Evolutionary conservation across 2,329 filamentous ascomycete species (phyloP).

Genomic region (Juglanconis juglandina): DNA sequence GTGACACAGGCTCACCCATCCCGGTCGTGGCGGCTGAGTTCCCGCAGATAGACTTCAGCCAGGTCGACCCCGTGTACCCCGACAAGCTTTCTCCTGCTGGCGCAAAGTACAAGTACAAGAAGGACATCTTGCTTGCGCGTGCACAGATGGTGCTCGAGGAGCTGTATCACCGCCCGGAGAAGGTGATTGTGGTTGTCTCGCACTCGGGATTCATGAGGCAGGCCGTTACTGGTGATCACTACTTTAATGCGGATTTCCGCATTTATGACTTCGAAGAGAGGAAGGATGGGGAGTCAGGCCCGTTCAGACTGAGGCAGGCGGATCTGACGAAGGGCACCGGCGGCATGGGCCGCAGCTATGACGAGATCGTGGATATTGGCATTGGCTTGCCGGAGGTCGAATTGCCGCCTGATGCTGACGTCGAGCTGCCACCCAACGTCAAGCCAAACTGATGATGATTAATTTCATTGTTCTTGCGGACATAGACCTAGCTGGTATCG

Average conservation of each 20-base stretch:
- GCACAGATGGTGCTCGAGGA: slow-evolving; percentile 48
- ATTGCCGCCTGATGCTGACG: slow-evolving; percentile 12
- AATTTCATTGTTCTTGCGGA: neutral
- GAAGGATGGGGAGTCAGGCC: slow-evolving; percentile 24
- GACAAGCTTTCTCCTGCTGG: slow-evolving; percentile 54
- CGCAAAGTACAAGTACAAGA: slow-evolving; percentile 50
- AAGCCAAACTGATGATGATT: slow-evolving; percentile 9
- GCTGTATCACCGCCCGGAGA: slow-evolving; percentile 53
- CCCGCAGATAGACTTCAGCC: slow-evolving; percentile 53
- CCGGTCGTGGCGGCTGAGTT: slow-evolving; percentile 44
- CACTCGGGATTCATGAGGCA: slow-evolving; percentile 62
- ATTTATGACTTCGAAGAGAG: slow-evolving; percentile 52
- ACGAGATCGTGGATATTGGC: slow-evolving; percentile 30
- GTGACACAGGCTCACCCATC: slow-evolving; percentile 57
- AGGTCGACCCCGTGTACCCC: slow-evolving; percentile 58
- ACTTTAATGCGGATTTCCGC: slow-evolving; percentile 62
- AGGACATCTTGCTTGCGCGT: slow-evolving; percentile 50
- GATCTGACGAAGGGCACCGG: slow-evolving; percentile 46
- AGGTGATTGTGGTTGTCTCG: slow-evolving; percentile 61
- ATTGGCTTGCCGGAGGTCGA: slow-evolving; percentile 25
- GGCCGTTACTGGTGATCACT: slow-evolving; percentile 53
- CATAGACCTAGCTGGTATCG: neutral
- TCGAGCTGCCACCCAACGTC: slow-evolving; percentile 5
- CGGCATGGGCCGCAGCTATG: slow-evolving; percentile 48
- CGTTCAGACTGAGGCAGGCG: slow-evolving; percentile 42